These are phyloP conservation scores for Xylariales sp. DNA, from an alignment of 2,329 filamentous ascomycete genomes.

Conservation along the genomic window DNA sequence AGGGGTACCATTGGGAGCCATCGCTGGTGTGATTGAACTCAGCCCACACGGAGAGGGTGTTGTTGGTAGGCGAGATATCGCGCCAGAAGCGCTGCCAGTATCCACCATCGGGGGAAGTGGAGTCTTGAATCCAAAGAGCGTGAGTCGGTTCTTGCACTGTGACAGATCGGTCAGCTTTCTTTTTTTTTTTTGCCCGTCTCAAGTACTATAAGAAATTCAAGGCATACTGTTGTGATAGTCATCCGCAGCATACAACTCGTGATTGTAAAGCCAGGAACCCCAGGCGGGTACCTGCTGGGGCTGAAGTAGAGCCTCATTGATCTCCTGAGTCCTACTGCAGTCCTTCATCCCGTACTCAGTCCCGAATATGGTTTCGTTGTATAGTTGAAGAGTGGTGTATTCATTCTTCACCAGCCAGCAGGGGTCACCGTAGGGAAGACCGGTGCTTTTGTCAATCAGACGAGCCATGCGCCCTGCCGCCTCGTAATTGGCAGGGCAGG, in stretches of 20 bases:
- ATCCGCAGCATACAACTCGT: conserved; percentile 12
- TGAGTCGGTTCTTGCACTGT: no score
- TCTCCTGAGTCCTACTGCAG: conserved; percentile 8
- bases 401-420: conserved; percentile 18
- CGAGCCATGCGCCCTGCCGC: conserved; percentile 14
- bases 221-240: conserved; percentile 13
- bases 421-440: conserved; percentile 11
- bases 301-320: conserved; percentile 1
- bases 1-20: conserved; percentile 18
- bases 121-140: no score
- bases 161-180: no score
- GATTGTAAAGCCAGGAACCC: conserved; percentile 16
- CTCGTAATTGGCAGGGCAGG: no score
- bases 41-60: conserved; percentile 17
- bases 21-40: conserved; percentile 12
- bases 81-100: conserved; percentile 22
- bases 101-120: no score
- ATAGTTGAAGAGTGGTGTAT: conserved; percentile 11
- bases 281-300: conserved; percentile 14
- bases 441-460: conserved; percentile 10
- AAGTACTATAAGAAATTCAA: no score
- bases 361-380: conserved; percentile 15
- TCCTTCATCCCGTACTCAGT: conserved; percentile 15
- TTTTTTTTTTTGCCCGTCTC: no score
- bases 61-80: conserved; percentile 15